Evolutionary conservation across 192 early-diverging fungal species (phyloP), one percentile per base, ranked within the genome.

Genomic region (Gryganskiella cystojenkinii): DNA sequence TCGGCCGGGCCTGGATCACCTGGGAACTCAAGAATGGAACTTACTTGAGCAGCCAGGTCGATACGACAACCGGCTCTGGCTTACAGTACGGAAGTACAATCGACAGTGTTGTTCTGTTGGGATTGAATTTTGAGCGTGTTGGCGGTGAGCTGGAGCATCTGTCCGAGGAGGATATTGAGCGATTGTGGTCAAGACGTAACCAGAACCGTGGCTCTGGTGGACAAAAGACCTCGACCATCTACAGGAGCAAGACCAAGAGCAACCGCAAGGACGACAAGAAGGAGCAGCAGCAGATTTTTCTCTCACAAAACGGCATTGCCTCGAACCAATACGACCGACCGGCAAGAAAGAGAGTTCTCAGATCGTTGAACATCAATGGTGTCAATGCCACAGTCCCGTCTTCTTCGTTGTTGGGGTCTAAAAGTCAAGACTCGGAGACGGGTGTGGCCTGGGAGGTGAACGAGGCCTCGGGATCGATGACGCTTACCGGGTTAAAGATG

Each of bases 71-170:
- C n/a, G 4, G 40, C 62, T 0, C n/a, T n/a, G n/a, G n/a, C n/a
- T 3, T 76, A 30, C n/a, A 31, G 0, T 65, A 76, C 28, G 34
- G 53, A 2, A 60, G 62, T 17, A 28, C 22, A 37, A 52, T 76
- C 7, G 74, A 69, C 25, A 68, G 64, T 49, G 46, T 78, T 56
- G 57, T 61, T 1, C 33, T 78, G 17, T 0, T 68, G 53, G 74
- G 74, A 20, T 46, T 78, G 66, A 78, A 78, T 56, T 76, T 67
- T 67, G 72, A 20, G 2, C 20, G 42, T 31, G 52, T 2, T 40
- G 37, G 37, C 5, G 37, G 37, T 9, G 37, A 40, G 37, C 37
- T 40, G 7, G 37, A 13, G 37, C n/a, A n/a, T n/a, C n/a, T n/a
- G n/a, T n/a, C n/a, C n/a, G n/a, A n/a, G n/a, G n/a, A n/a, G n/a